Conservation (phyloP, 176 grass and related monocot genomes). For the Tuctoria greenei region DNA sequence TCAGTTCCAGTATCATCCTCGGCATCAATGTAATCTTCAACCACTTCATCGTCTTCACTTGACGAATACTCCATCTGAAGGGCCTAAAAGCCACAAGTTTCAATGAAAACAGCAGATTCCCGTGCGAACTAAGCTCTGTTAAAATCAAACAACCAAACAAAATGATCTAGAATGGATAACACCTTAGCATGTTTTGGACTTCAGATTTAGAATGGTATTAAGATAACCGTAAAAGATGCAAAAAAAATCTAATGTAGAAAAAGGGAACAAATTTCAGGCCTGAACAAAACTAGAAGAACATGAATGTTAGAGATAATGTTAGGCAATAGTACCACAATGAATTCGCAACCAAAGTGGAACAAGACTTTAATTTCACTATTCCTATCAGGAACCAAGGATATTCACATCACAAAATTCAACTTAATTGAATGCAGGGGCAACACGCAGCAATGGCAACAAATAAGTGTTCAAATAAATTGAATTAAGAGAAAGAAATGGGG, state of each 20-base stretch:
- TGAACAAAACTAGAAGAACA: constrained; percentile 1
- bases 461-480: too few species aligned
- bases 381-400: not conserved
- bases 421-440: too few species aligned
- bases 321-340: too few species aligned
- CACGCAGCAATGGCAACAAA: too few species aligned
- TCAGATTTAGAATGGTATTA: not conserved
- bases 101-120: not conserved
- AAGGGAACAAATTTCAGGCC: not conserved
- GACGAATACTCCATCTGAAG: constrained; percentile 81
- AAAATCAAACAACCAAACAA: constrained; percentile 7
- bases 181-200: not conserved
- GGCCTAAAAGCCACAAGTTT: not conserved
- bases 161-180: not conserved
- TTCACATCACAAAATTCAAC: not conserved
- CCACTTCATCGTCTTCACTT: constrained; percentile 65
- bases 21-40: constrained; percentile 60
- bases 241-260: not conserved
- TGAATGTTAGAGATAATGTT: too few species aligned
- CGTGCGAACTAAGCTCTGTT: not conserved
- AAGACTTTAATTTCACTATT: constrained; percentile 15
- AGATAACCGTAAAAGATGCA: not conserved
- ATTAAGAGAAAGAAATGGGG: too few species aligned
- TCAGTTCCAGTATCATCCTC: constrained; percentile 50
- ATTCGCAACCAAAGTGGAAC: constrained; percentile 13